Base-by-base conservation (phyloP, 768 basidiomycete genomes). In the Porpolomopsis calyptriformis region DNA sequence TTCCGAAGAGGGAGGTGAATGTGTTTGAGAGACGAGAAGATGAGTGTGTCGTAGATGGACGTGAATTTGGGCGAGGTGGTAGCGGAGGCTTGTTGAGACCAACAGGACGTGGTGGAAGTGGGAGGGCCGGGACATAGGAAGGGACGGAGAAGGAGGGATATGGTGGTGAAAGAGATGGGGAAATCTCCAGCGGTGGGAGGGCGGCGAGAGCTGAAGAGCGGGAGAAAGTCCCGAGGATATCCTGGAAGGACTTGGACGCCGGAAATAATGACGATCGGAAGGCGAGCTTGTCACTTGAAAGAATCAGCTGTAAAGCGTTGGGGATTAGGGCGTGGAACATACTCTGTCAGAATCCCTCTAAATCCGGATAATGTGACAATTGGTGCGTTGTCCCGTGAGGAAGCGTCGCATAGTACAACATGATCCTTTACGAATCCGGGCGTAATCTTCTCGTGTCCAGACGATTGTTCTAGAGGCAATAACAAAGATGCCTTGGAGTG, bases 351-450 rank as follows among this genome's bases (percentile, higher is more conserved):
- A 3, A 67, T 71, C 4, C 89, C 92, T 18, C 92, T 69, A 22
- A 97, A 64, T 4, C 93, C 94, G 0, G 89, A 91, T 27, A 93
- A 64, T 0, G 89, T 89, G 3, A 90, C 72, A 10, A 90, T 61
- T 25, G 74, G 72, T 3, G 74, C 68, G 39, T 67, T 59, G 27
- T 68, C 66, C 19, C 70, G 64, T 1, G 73, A 65, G 12, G 69
- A 57, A 1, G 67, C 68, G 43, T 85, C 78, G 53, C 72, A 79
- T 25, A 90, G 70, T 24, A 78, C 66, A 46, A 94, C 61, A 58
- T 99, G 94, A 56, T 96, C 91, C 57, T 77, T 79, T 24, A 96
- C 66, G 47, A 92, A 80, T 2, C 89, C 83, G 0, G 78, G 64
- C 0, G 83, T 84, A 43, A 90, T 70, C 40, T 68, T 68, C 14